These are phyloP conservation scores for Tylopilus plumbeoviolaceoides DNA, from an alignment of 768 basidiomycete genomes.

Conservation along the genomic window DNA sequence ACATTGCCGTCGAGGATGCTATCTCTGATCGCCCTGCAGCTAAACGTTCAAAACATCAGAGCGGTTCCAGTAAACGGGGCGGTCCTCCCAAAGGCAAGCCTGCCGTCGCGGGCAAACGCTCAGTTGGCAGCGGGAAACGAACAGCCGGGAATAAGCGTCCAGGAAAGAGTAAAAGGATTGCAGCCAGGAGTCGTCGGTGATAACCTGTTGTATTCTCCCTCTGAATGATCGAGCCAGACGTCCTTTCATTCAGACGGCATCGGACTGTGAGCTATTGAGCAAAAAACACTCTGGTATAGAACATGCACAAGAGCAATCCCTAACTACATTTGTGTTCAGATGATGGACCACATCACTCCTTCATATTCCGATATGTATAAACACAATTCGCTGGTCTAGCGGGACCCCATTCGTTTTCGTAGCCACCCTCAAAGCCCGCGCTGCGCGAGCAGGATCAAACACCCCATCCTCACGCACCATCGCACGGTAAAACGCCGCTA, in stretches of 20 bases:
- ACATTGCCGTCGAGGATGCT: slow-evolving; percentile 88
- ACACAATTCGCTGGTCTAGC: slow-evolving; percentile 20
- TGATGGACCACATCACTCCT: not conserved
- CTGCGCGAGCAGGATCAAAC: slow-evolving; percentile 16
- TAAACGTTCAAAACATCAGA: slow-evolving; percentile 42
- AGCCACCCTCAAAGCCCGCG: slow-evolving; percentile 13
- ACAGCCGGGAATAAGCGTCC: slow-evolving; percentile 44
- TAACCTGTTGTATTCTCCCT: slow-evolving; percentile 6
- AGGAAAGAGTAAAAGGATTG: slow-evolving; percentile 56
- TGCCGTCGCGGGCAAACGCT: slow-evolving; percentile 26
- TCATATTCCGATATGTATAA: slow-evolving; percentile 22
- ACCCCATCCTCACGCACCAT: slow-evolving; percentile 13
- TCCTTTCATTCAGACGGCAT: not conserved
- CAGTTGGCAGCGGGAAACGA: slow-evolving; percentile 12
- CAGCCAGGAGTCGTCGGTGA: slow-evolving; percentile 36
- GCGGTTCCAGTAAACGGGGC: slow-evolving; percentile 29
- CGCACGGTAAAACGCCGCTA: slow-evolving; percentile 18
- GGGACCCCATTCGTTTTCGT: slow-evolving; percentile 11
- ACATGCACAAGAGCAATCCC: not conserved
- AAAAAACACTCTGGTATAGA: not conserved
- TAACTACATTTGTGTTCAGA: too few species aligned
- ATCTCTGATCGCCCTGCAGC: slow-evolving; percentile 65
- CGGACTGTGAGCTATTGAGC: not conserved
- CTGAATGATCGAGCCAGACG: not conserved
- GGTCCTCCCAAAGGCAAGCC: slow-evolving; percentile 39